Evolutionary conservation across 352 stramenopile genomes (phyloP).

Genomic region (Globisporangium rhizosaccharum): DNA sequence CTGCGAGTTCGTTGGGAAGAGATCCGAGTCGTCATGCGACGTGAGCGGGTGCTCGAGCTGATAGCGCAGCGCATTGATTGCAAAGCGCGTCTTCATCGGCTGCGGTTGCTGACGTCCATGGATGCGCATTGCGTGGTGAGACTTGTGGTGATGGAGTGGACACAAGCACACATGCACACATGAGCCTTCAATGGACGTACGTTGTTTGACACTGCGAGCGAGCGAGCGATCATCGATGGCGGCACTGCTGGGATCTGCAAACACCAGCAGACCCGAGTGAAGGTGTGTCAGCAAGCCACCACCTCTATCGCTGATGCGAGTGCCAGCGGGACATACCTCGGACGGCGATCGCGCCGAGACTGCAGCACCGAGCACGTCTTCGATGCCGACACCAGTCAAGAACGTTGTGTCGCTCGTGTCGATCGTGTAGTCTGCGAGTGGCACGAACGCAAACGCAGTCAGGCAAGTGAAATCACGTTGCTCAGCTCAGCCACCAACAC

Average conservation of each 20-base stretch:
- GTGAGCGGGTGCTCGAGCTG: conserved; percentile 75
- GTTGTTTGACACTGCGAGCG: conserved; percentile 29
- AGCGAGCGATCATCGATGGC: conserved; percentile 42
- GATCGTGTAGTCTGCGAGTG: conserved; percentile 14
- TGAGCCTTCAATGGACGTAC: conserved; percentile 1
- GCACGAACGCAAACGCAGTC: neutral
- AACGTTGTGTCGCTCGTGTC: conserved; percentile 67
- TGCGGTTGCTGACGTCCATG: neutral
- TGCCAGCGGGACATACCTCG: conserved; percentile 19
- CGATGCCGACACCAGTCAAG: conserved; percentile 65
- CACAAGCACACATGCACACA: neutral
- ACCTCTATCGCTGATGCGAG: neutral
- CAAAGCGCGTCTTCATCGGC: conserved; percentile 44
- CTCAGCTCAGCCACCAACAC: neutral
- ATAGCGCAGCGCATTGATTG: conserved; percentile 68
- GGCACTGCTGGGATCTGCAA: conserved; percentile 45
- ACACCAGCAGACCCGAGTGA: neutral
- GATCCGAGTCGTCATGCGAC: conserved; percentile 65
- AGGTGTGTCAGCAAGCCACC: neutral
- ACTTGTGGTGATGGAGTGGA: neutral
- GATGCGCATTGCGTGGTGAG: neutral
- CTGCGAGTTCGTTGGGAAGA: conserved; percentile 42
- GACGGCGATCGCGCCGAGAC: conserved; percentile 10
- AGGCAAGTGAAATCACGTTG: neutral
- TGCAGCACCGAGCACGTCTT: conserved; percentile 37